Percentiles rank a stretch among this genome's conserved stretches.
phyloP scores from a whole-genome alignment of 2,329 filamentous ascomycete genomes.

The Scorias spongiosa region DNA sequence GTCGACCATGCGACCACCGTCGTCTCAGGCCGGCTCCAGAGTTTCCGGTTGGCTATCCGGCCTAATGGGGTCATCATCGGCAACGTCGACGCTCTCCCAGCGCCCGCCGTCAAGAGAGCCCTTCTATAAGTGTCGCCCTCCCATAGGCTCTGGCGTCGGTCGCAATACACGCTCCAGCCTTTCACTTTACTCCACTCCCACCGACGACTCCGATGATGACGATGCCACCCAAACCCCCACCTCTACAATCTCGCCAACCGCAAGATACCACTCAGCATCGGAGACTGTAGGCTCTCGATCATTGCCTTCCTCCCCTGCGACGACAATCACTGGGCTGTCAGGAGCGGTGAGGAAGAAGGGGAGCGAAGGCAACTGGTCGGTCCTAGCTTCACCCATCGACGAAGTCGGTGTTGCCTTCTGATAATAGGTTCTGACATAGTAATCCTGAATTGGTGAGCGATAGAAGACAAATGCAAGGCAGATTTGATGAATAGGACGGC shows the following conservation, averaged over 20 bases:
- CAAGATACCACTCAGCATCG: slow-evolving; percentile 14
- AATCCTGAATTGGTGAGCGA: no score
- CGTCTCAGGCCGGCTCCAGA: slow-evolving; percentile 5
- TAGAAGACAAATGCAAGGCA: no score
- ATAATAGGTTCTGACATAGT: background rate
- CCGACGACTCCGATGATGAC: slow-evolving; percentile 3
- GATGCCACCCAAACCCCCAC: background rate
- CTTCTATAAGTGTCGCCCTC: slow-evolving; percentile 9
- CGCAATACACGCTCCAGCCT: slow-evolving; percentile 6
- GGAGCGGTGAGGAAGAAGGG: background rate
- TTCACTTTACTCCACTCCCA: slow-evolving; percentile 10
- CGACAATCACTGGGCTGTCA: background rate
- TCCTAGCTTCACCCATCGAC: background rate
- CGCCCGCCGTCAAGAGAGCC: slow-evolving; percentile 5
- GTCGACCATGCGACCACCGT: background rate
- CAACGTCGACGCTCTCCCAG: background rate
- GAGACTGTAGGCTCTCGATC: slow-evolving; percentile 6
- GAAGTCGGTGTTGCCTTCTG: background rate
- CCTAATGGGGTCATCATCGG: slow-evolving; percentile 7
- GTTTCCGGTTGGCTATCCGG: slow-evolving; percentile 16
- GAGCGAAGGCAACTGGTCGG: background rate
- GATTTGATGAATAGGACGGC: no score
- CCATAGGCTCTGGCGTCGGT: slow-evolving; percentile 1
- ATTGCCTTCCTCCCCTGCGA: background rate
- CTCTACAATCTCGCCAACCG: slow-evolving; percentile 8